These are phyloP conservation scores for Cladophialophora chaetospira DNA, from an alignment of 2,329 filamentous ascomycete genomes.

Conservation along the genomic window DNA sequence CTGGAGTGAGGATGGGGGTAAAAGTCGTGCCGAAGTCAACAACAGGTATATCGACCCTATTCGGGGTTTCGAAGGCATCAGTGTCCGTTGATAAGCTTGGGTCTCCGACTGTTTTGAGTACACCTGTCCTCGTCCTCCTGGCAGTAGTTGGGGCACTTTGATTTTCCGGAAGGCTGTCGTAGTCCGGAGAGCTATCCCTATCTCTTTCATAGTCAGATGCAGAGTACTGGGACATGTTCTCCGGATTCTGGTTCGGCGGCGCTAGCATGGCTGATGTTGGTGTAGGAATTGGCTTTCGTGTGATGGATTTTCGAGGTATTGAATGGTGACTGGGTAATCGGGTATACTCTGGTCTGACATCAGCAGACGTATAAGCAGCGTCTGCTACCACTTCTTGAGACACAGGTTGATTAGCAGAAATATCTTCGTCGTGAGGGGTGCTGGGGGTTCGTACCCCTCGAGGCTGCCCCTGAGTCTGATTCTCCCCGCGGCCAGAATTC, in stretches of 20 bases:
- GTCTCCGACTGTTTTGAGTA: conserved; percentile 70
- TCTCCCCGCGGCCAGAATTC: conserved; percentile 38
- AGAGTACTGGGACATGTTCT: conserved; percentile 25
- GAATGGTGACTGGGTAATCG: conserved; percentile 40
- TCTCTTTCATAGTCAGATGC: conserved; percentile 57
- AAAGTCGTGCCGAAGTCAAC: conserved; percentile 87
- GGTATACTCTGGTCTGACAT: conserved; percentile 20
- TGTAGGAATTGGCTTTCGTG: conserved; percentile 37
- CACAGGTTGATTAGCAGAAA: conserved; percentile 30
- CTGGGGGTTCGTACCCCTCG: conserved; percentile 45
- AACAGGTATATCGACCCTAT: conserved; percentile 59
- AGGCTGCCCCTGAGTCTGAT: conserved; percentile 40
- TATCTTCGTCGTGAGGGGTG: conserved; percentile 31
- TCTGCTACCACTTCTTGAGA: conserved; percentile 36
- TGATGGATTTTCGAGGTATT: conserved; percentile 57
- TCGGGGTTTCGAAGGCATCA: conserved; percentile 42
- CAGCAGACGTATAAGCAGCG: conserved; percentile 21
- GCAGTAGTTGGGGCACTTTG: conserved; percentile 38
- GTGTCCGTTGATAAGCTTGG: conserved; percentile 45
- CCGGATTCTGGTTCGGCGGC: conserved; percentile 42
- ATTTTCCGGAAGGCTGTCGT: conserved; percentile 68
- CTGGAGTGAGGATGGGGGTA: conserved; percentile 60
- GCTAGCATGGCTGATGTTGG: conserved; percentile 16
- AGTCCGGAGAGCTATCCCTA: conserved; percentile 71
- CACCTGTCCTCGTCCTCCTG: conserved; percentile 70